Evolutionary conservation across 371 early-diverging fungal genomes (phyloP), one percentile per base, ranked within the genome.

Genomic region (Mucor irregularis): DNA sequence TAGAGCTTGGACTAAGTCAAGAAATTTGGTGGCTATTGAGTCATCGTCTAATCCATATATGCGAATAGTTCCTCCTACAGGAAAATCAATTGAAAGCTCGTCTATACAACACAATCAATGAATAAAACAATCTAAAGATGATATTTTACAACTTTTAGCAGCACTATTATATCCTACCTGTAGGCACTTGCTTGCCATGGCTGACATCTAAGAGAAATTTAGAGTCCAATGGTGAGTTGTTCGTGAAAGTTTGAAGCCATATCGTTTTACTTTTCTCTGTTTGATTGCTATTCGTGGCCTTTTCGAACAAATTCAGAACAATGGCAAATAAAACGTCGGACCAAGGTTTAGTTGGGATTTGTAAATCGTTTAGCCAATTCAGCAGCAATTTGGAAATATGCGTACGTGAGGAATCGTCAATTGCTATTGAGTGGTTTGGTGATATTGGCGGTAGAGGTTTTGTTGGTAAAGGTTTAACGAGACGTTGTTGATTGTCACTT

Each of bases 321-420:
- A 69, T 46, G 4, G 49, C 46, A 13, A 43, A 31, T 3, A 64
- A 29, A 0, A 69, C 58, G 25, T 51, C 53, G 22, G 49, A 51
- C 69, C 69, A 69, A 11, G 56, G 54, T 17, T 44, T 26, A 6
- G 39, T 14, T 26, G 61, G 61, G n/a, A 66, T 44, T 3, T 58
- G 26, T 3, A 50, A 26, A 13, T 67, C 54, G 16, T 31, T 26
- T 54, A 51, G 45, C 80, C 60, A 77, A 40, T 45, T 40, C 43
- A 49, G 55, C 29, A 56, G 44, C 44, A 37, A 55, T 60, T 31
- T 61, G 56, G 38, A 61, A 54, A 59, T 66, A 62, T 52, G 72
- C 39, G 35, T 66, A 48, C 26, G 60, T 58, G 68, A 65, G 55
- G 37, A 64, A 50, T 53, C 70, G 40, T 68, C 69, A 22, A 67